A percentile compares a stretch with the other conserved stretches of the same genome.
Conservation (phyloP, 1,139 yeast genomes). For the Taiozyma sp. region DNA sequence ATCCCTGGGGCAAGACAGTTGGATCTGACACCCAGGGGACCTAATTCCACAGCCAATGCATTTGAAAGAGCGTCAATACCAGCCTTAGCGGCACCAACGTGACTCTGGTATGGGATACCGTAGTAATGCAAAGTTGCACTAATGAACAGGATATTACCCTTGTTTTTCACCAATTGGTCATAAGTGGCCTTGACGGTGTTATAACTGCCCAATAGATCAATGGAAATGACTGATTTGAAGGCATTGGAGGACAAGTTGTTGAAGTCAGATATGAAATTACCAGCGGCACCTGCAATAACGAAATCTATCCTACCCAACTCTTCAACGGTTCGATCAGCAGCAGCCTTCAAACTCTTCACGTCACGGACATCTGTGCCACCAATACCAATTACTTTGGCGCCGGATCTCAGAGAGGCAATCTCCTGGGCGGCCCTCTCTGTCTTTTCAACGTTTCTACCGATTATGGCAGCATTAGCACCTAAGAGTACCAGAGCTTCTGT, state of each 20-base stretch:
- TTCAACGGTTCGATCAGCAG: constrained; percentile 60
- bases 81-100: constrained; percentile 92
- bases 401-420: constrained; percentile 48
- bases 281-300: constrained; percentile 95
- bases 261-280: constrained; percentile 81
- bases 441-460: constrained; percentile 69
- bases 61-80: constrained; percentile 85
- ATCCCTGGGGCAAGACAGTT: constrained; percentile 90
- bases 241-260: constrained; percentile 78
- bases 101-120: constrained; percentile 82
- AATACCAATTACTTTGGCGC: constrained; percentile 62
- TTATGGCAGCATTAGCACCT: constrained; percentile 83
- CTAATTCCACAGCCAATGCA: constrained; percentile 82
- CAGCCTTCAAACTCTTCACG: constrained; percentile 48
- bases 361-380: constrained; percentile 76
- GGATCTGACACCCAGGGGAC: constrained; percentile 78
- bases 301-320: constrained; percentile 72
- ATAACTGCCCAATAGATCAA: constrained; percentile 81
- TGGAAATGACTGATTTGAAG: constrained; percentile 77
- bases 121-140: constrained; percentile 85
- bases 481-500: constrained; percentile 74
- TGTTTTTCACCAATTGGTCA: constrained; percentile 55
- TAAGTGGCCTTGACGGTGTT: constrained; percentile 82
- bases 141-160: constrained; percentile 74
- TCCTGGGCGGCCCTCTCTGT: constrained; percentile 68